Evolutionary conservation across 805 yeast genomes (phyloP).

Genomic region (Ogataea sp.): DNA sequence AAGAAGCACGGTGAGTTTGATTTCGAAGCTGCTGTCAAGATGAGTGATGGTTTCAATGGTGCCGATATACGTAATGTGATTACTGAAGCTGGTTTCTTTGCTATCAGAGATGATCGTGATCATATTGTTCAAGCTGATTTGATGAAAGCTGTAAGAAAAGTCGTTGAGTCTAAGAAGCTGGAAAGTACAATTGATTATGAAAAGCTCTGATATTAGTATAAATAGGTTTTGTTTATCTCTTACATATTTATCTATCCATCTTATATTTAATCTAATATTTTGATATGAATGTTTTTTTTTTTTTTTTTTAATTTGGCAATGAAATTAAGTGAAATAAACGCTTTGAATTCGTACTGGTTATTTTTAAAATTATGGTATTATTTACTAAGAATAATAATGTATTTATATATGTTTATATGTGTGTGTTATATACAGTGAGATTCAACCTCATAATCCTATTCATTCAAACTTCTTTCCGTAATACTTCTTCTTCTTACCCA

Average conservation of each 20-base stretch:
- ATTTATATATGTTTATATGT: background rate
- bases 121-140: slow-evolving; percentile 87
- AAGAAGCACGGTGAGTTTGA: slow-evolving; percentile 93
- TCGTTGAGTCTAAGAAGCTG: slow-evolving; percentile 91
- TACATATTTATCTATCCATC: too few relatives aligned
- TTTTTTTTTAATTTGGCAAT: too few relatives aligned
- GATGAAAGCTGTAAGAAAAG: slow-evolving; percentile 97
- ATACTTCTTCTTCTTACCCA: background rate
- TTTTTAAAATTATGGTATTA: too few relatives aligned
- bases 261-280: too few relatives aligned
- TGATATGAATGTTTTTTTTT: too few relatives aligned
- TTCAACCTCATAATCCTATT: too few relatives aligned
- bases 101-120: slow-evolving; percentile 96
- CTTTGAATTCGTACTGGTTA: too few relatives aligned
- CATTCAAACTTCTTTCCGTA: too few relatives aligned
- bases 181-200: slow-evolving; percentile 96
- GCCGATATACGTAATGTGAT: slow-evolving; percentile 95
- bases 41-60: slow-evolving; percentile 99
- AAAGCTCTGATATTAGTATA: slow-evolving; percentile 49
- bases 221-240: too few relatives aligned
- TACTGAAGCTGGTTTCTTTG: slow-evolving; percentile 98
- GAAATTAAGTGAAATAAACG: too few relatives aligned
- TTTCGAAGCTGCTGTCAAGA: slow-evolving; percentile 93
- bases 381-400: background rate
- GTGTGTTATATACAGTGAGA: too few relatives aligned